Conservation (phyloP, 1,284 basidiomycete genomes). For the Boletellus deceptivus region DNA sequence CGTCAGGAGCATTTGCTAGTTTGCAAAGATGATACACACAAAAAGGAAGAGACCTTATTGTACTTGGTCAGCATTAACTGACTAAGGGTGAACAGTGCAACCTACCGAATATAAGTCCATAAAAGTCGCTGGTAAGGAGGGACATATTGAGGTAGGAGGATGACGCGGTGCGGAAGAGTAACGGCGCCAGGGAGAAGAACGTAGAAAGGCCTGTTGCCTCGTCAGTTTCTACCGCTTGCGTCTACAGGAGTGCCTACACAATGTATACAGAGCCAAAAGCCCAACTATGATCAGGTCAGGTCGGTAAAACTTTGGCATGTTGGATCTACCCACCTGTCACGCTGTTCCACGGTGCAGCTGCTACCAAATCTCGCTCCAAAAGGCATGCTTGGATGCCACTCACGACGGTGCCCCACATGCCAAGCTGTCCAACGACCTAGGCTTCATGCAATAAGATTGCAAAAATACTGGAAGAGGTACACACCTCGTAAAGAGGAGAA, state of each 20-base stretch:
- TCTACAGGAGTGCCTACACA: slow-evolving; percentile 33
- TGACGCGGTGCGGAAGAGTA: slow-evolving; percentile 79
- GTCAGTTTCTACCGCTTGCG: slow-evolving; percentile 10
- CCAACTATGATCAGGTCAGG: slow-evolving; percentile 49
- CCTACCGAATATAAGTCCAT: slow-evolving; percentile 76
- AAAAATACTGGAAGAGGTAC: background rate
- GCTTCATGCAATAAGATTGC: background rate
- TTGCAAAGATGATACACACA: slow-evolving; percentile 37
- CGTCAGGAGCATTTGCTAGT: background rate
- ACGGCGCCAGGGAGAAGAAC: slow-evolving; percentile 79
- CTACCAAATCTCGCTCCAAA: slow-evolving; percentile 68
- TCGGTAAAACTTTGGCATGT: background rate
- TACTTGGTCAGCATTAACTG: slow-evolving; percentile 1
- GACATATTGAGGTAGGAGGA: slow-evolving; percentile 83
- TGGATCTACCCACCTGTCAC: slow-evolving; percentile 49
- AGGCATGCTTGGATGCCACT: slow-evolving; percentile 71
- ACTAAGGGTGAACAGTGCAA: slow-evolving; percentile 5
- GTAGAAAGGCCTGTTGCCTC: slow-evolving; percentile 59
- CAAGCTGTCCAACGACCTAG: slow-evolving; percentile 77
- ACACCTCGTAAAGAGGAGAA: slow-evolving; percentile 73
- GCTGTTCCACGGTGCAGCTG: slow-evolving; percentile 64
- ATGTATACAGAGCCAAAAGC: slow-evolving; percentile 66
- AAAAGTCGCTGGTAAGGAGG: slow-evolving; percentile 84
- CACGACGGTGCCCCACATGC: slow-evolving; percentile 78
- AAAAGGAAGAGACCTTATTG: slow-evolving; percentile 63